A percentile compares a stretch with the other conserved stretches of the same genome.
These are phyloP conservation scores for Danielia reshetovae DNA, from an alignment of 805 yeast species.

Conservation along the genomic window DNA sequence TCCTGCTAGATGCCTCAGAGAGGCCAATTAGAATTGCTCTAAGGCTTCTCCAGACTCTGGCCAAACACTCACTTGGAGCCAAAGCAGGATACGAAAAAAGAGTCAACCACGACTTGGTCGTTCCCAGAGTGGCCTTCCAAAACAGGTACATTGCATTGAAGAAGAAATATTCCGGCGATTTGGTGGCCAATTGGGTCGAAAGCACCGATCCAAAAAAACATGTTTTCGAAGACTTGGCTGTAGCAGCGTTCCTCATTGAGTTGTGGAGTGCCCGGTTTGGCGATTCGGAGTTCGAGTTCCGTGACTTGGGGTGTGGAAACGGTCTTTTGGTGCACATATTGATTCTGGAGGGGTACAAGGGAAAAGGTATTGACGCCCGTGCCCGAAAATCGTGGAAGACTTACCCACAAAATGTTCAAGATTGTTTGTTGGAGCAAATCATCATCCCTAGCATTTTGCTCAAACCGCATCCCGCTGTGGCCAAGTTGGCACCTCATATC, in stretches of 20 bases:
- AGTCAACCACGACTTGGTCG: conserved; percentile 84
- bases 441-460: conserved; percentile 73
- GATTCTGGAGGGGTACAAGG: conserved; percentile 72
- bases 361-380: conserved; percentile 87
- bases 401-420: conserved; percentile 64
- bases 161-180: conserved; percentile 68
- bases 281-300: conserved; percentile 58
- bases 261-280: conserved; percentile 59
- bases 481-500: conserved; percentile 48
- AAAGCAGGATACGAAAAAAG: conserved; percentile 82
- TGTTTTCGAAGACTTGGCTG: conserved; percentile 93
- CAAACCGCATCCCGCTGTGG: conserved; percentile 64
- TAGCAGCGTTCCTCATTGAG: conserved; percentile 90
- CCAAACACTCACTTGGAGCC: conserved; percentile 80
- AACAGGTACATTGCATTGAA: conserved; percentile 75
- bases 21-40: conserved; percentile 80
- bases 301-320: conserved; percentile 95
- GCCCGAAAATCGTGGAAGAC: conserved; percentile 81
- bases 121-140: conserved; percentile 78
- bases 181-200: conserved; percentile 87
- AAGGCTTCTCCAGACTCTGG: conserved; percentile 72
- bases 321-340: conserved; percentile 79
- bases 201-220: conserved; percentile 93
- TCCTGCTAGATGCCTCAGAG: conserved; percentile 38
- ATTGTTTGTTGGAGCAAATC: conserved; percentile 65